Base-by-base conservation (phyloP, 768 basidiomycete genomes). In the Leccinum subtestaceum region DNA sequence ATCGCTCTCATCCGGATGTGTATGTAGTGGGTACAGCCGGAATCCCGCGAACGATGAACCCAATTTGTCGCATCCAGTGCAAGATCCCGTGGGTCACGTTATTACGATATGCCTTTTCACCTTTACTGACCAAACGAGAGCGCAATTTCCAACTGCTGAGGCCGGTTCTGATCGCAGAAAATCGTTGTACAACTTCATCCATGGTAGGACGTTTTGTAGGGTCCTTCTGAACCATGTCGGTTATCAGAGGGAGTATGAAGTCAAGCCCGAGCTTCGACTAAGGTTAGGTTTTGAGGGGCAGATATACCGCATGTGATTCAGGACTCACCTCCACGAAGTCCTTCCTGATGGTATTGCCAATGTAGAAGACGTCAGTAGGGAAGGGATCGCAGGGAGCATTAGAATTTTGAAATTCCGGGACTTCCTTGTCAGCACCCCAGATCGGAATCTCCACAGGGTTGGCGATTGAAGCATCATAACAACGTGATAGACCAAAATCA, bases 151-250 rank as follows among this genome's bases (percentile, higher is more conserved):
- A 62, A 2, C 4, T 47, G 21, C 62, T 65, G 11, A 76, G 64
- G 4, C 52, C 27, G 10, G 55, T 50, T 5, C 2, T 7, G 49
- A 52, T 2, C 8, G 43, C 29, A 51, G 46, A 0, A n/a, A 49
- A 49, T 29, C 48, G 23, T 25, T n/a, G 17, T 9, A 51, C 69
- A 13, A 76, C 76, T 46, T 74, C 48, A 8, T 75, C 67, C 53
- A 78, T 78, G 0, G 64, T 75, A 0, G 77, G 77, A n/a, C 78
- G 70, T 52, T 74, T 69, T 0, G 58, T 23, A 0, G 77, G 77
- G 32, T 78, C 74, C 3, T 65, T 59, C 10, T 74, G 70, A 1
- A 72, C 64, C 80, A 81, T 80, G 9, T 74, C 76, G 0, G 60
- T 50, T 11, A 78, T 59, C 4, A 79, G 63, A 1, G 69, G 67